These are phyloP conservation scores for Arthrocladium fulminans DNA, from an alignment of 2,329 filamentous ascomycete genomes.

Conservation along the genomic window DNA sequence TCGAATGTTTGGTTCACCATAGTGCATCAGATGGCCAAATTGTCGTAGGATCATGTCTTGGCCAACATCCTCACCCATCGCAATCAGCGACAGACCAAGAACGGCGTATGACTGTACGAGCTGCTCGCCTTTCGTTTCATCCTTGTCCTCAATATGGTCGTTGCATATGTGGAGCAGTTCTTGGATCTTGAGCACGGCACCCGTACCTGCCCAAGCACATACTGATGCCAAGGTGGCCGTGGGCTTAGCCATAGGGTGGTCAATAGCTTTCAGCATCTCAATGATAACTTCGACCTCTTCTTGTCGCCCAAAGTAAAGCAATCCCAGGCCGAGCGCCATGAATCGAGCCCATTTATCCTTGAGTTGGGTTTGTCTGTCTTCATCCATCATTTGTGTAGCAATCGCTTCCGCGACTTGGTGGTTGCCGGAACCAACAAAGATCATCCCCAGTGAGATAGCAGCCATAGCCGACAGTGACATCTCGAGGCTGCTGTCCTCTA, in stretches of 20 bases:
- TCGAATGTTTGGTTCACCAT: constrained; percentile 93
- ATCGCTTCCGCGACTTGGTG: constrained; percentile 87
- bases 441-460: constrained; percentile 76
- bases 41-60: constrained; percentile 98
- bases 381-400: constrained; percentile 84
- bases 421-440: constrained; percentile 88
- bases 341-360: constrained; percentile 99
- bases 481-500: constrained; percentile 71
- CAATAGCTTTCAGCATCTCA: constrained; percentile 91
- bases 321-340: constrained; percentile 82
- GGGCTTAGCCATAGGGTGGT: constrained; percentile 95
- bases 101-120: constrained; percentile 93
- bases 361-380: constrained; percentile 79
- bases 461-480: constrained; percentile 98
- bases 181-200: constrained; percentile 92
- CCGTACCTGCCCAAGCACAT: constrained; percentile 95
- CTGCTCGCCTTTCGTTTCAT: constrained; percentile 92
- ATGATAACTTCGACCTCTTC: constrained; percentile 98
- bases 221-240: constrained; percentile 90
- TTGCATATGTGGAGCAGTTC: constrained; percentile 97
- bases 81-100: constrained; percentile 82
- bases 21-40: constrained; percentile 98
- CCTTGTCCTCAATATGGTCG: constrained; percentile 87
- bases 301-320: constrained; percentile 92
- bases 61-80: constrained; percentile 96